These are phyloP conservation scores for Pseudohyphozyma bogoriensis DNA, from an alignment of 768 basidiomycete species.

Conservation along the genomic window DNA sequence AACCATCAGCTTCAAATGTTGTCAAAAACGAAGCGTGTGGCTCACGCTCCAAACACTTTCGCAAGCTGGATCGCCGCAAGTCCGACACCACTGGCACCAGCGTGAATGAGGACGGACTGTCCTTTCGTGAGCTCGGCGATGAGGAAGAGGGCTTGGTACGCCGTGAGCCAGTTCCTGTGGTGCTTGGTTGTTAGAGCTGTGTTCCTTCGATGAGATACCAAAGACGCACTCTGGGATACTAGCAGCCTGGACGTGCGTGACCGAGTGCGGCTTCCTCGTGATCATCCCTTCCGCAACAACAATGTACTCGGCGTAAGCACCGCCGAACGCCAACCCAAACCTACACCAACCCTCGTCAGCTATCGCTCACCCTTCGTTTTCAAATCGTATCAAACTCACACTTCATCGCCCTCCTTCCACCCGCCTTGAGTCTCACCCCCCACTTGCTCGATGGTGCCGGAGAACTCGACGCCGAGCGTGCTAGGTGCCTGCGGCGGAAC, in stretches of 20 bases:
- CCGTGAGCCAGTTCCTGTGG: conserved; percentile 77
- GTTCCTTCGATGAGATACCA: background rate
- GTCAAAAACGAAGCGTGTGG: conserved; percentile 19
- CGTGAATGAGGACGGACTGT: conserved; percentile 75
- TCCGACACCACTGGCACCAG: conserved; percentile 83
- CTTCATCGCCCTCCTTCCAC: conserved; percentile 29
- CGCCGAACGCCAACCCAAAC: conserved; percentile 32
- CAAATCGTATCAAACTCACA: background rate
- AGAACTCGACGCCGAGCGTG: conserved; percentile 34
- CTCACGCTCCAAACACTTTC: conserved; percentile 61
- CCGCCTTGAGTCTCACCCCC: background rate
- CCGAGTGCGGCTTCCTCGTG: conserved; percentile 58
- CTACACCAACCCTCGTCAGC: background rate
- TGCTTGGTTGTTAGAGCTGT: conserved; percentile 45
- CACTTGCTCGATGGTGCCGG: conserved; percentile 26
- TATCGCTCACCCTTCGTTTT: background rate
- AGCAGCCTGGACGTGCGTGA: conserved; percentile 77
- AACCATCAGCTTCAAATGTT: background rate
- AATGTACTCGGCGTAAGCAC: conserved; percentile 40
- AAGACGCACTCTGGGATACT: conserved; percentile 36
- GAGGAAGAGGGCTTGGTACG: conserved; percentile 50
- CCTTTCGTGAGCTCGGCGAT: conserved; percentile 59
- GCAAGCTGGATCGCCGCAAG: conserved; percentile 80
- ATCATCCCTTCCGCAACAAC: conserved; percentile 56
- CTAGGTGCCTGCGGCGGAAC: conserved; percentile 27